These are phyloP conservation scores for Sporodiniella umbellata DNA, from an alignment of 371 early-diverging fungal genomes.

Conservation along the genomic window DNA sequence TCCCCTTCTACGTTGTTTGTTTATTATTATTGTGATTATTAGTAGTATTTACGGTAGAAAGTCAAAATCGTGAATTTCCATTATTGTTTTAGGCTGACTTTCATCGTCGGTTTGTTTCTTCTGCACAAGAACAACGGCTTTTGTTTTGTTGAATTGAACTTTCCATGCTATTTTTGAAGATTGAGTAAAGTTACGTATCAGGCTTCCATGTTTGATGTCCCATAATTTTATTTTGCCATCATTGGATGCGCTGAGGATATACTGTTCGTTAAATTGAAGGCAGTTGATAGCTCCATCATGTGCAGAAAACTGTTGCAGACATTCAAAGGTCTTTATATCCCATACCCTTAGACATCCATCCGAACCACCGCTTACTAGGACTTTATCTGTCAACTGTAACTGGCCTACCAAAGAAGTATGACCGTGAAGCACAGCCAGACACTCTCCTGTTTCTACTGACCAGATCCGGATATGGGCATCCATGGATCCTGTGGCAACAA, in stretches of 20 bases:
- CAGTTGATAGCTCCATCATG: constrained; percentile 85
- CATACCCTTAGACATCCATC: constrained; percentile 89
- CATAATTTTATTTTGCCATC: constrained; percentile 85
- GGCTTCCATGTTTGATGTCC: constrained; percentile 74
- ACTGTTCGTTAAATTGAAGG: constrained; percentile 77
- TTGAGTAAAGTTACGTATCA: constrained; percentile 63
- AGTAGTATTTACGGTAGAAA: constrained; percentile 1
- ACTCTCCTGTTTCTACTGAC: constrained; percentile 58
- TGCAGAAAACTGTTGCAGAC: constrained; percentile 68
- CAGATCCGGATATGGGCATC: constrained; percentile 75
- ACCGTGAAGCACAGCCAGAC: constrained; percentile 62
- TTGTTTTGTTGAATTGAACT: constrained; percentile 59
- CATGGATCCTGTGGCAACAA: constrained; percentile 71
- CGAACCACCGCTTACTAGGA: constrained; percentile 80
- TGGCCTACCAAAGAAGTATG: constrained; percentile 88
- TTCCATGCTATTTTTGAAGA: constrained; percentile 65
- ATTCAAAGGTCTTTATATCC: constrained; percentile 68
- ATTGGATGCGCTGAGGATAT: constrained; percentile 81
- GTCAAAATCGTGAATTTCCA: constrained; percentile 55
- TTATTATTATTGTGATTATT: too few relatives aligned
- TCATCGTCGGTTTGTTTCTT: constrained; percentile 24
- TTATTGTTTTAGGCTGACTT: constrained; percentile 34
- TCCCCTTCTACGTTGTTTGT: background rate
- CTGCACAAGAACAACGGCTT: constrained; percentile 62
- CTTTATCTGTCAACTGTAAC: constrained; percentile 66